A percentile compares a stretch with the other conserved stretches of the same genome.
phyloP scores from a whole-genome alignment of 192 early-diverging fungal genomes.

The Gaertneriomyces sp. region DNA sequence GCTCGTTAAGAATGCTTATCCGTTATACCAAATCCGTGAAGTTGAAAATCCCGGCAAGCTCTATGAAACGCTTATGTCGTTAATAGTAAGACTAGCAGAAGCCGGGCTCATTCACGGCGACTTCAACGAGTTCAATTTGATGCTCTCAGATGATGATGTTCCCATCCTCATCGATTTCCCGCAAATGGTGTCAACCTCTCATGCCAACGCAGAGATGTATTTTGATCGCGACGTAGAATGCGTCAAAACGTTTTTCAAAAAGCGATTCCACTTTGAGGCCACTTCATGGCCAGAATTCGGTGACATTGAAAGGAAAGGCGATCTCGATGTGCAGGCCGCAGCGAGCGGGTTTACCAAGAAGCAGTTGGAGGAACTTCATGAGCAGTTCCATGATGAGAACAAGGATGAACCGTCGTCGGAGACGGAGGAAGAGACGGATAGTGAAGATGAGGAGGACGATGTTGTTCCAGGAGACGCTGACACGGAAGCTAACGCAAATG shows the following conservation, averaged over 20 bases:
- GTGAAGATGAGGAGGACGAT: conserved; percentile 36
- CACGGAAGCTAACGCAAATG: not conserved
- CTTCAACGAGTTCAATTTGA: conserved; percentile 99
- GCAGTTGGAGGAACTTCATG: conserved; percentile 78
- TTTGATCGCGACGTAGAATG: conserved; percentile 99
- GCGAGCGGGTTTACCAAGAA: conserved; percentile 95
- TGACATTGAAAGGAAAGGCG: conserved; percentile 79
- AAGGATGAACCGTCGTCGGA: conserved; percentile 11
- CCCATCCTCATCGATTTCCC: conserved; percentile 99
- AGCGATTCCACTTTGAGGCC: conserved; percentile 88
- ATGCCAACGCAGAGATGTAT: conserved; percentile 93
- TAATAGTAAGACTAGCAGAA: conserved; percentile 91
- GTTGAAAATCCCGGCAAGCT: conserved; percentile 87
- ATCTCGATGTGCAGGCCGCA: conserved; percentile 91
- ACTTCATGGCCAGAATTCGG: conserved; percentile 87
- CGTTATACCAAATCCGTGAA: conserved; percentile 84
- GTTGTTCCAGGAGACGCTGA: conserved; percentile 26
- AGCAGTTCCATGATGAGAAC: conserved; percentile 17
- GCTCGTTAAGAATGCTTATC: conserved; percentile 81
- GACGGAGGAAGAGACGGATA: conserved; percentile 28
- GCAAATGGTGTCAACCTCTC: conserved; percentile 98
- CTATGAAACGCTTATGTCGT: conserved; percentile 90
- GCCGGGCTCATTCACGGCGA: conserved; percentile 98
- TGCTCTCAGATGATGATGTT: conserved; percentile 72
- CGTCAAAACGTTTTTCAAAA: conserved; percentile 89